These are phyloP conservation scores for Teratosphaeria epicoccoides DNA, from an alignment of 2,329 filamentous ascomycete species.

Conservation along the genomic window DNA sequence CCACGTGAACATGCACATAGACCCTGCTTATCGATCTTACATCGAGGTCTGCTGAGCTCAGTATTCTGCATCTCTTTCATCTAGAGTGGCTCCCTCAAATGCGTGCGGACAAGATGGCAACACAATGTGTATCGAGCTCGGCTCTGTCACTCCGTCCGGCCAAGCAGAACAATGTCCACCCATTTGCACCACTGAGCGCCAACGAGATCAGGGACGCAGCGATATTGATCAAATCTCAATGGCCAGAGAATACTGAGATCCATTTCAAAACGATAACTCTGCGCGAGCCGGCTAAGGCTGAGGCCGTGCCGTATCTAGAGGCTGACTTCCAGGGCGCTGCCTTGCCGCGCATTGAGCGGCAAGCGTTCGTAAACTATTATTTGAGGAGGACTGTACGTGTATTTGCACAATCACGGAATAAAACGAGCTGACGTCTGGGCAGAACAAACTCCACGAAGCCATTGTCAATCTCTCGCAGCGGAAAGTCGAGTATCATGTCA, in stretches of 20 bases:
- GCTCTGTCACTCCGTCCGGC: conserved; percentile 7
- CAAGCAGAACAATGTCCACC: conserved; percentile 32
- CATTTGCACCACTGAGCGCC: conserved; percentile 49
- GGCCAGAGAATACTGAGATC: conserved; percentile 45
- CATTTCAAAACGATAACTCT: conserved; percentile 56
- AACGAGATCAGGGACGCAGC: conserved; percentile 46
- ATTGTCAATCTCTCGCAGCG: conserved; percentile 43
- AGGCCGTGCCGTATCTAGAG: conserved; percentile 23
- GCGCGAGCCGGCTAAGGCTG: conserved; percentile 25
- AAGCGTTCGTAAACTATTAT: conserved; percentile 42
- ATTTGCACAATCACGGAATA: neutral
- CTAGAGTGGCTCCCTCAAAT: too few relatives aligned
- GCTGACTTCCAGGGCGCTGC: conserved; percentile 27
- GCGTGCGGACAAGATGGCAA: conserved; percentile 7
- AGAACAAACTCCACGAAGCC: conserved; percentile 55
- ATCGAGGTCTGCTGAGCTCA: neutral
- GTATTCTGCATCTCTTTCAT: neutral
- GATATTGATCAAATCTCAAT: conserved; percentile 40
- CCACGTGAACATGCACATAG: neutral
- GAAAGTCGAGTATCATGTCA: conserved; percentile 46
- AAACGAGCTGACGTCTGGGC: conserved; percentile 1
- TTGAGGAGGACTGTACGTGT: conserved; percentile 47
- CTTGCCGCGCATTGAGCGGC: conserved; percentile 37
- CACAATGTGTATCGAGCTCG: conserved; percentile 1
- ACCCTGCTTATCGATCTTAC: neutral